A percentile compares a stretch with the other conserved stretches of the same genome.
Conservation (phyloP, 345 rosid species). For the Eucalyptus cloeziana region DNA sequence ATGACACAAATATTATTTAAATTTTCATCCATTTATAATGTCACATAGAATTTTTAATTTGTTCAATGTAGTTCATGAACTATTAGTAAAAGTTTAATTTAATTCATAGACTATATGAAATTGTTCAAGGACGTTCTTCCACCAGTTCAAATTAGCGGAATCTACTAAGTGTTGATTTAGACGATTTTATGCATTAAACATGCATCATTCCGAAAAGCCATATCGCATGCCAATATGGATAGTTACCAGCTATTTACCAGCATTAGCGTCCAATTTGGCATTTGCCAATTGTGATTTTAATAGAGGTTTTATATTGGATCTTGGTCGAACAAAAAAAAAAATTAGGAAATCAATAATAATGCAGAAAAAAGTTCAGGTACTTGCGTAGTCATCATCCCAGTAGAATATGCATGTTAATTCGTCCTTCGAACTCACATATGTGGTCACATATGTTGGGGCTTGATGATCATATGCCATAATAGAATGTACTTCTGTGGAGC, state of each 20-base stretch:
- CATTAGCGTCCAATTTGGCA: not conserved
- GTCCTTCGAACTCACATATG: not conserved
- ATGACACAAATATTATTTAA: too few species aligned
- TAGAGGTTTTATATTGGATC: not conserved
- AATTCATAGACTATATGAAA: rapidly evolving
- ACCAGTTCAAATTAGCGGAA: too few species aligned
- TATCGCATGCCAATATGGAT: not conserved
- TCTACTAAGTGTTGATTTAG: too few species aligned
- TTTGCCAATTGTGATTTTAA: not conserved
- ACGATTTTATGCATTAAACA: too few species aligned
- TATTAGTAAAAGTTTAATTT: too few species aligned
- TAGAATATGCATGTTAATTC: not conserved
- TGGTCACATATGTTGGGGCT: not conserved
- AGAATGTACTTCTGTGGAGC: not conserved
- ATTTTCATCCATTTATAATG: too few species aligned
- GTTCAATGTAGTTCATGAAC: rapidly evolving
- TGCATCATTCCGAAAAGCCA: not conserved
- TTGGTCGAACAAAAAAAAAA: not conserved
- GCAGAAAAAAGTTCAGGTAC: not conserved
- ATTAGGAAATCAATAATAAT: too few species aligned
- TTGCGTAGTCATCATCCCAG: not conserved
- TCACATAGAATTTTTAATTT: too few species aligned
- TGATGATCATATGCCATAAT: not conserved
- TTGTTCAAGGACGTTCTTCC: too few species aligned
- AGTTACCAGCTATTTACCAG: not conserved